Percentiles rank a stretch among this genome's conserved stretches.
Conservation (phyloP, 345 rosid genomes). For the Lenwebbia sp. region DNA sequence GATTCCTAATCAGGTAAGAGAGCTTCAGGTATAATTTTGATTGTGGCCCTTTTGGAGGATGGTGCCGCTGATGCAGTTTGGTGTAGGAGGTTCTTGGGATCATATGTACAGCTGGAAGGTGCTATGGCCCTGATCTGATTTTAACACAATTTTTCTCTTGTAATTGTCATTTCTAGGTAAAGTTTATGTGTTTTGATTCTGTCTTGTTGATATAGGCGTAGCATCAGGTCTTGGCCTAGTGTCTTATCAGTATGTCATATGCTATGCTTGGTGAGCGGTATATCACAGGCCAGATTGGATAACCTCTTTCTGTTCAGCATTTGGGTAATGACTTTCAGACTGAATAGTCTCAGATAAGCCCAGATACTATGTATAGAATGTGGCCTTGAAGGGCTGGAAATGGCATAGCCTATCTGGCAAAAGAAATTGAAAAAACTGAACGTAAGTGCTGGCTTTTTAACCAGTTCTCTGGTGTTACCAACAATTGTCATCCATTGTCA, state of each 20-base stretch:
- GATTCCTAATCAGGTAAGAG: neutral
- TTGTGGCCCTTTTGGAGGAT: neutral
- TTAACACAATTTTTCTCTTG: neutral
- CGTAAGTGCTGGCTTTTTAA: neutral
- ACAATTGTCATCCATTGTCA: neutral
- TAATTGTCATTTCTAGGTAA: neutral
- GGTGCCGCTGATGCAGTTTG: neutral
- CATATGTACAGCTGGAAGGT: neutral
- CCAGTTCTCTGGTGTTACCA: neutral
- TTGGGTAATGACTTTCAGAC: neutral
- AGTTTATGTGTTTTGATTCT: neutral
- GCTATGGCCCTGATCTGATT: neutral
- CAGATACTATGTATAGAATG: neutral
- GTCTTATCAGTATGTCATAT: neutral
- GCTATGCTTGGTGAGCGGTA: neutral
- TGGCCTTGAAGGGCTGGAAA: neutral
- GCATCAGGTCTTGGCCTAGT: neutral
- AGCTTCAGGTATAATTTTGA: neutral
- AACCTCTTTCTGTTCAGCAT: neutral
- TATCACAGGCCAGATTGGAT: neutral
- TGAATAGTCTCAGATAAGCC: neutral
- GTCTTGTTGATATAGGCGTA: neutral
- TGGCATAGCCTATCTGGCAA: neutral
- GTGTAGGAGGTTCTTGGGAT: neutral
- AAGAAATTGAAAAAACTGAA: neutral